These are phyloP conservation scores for Fusarium avenaceum DNA, from an alignment of 2,329 filamentous ascomycete genomes.

Conservation along the genomic window DNA sequence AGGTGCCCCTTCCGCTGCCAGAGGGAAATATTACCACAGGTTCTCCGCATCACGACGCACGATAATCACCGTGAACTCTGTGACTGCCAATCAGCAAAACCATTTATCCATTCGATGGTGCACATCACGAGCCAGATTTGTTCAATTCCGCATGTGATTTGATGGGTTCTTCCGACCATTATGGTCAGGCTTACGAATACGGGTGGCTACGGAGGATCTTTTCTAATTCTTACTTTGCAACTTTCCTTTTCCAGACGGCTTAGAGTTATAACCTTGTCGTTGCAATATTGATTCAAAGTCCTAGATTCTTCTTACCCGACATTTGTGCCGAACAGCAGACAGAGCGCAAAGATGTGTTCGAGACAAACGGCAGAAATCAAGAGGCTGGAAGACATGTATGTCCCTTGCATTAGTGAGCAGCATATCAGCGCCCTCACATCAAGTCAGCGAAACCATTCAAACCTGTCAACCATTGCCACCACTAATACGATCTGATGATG, in stretches of 20 bases:
- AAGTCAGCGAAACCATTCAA: constrained; percentile 9
- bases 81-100: constrained; percentile 30
- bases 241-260: constrained; percentile 29
- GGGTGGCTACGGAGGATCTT: constrained; percentile 27
- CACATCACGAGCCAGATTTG: constrained; percentile 10
- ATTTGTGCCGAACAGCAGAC: background rate
- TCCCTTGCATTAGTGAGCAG: constrained; percentile 42
- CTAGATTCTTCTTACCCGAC: constrained; percentile 13
- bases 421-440: constrained; percentile 27
- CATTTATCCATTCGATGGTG: constrained; percentile 21
- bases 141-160: constrained; percentile 25
- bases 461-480: constrained; percentile 24
- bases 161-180: constrained; percentile 27
- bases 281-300: constrained; percentile 18
- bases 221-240: constrained; percentile 28
- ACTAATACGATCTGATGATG: constrained; percentile 21
- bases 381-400: constrained; percentile 4
- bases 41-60: constrained; percentile 37
- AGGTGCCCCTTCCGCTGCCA: constrained; percentile 26
- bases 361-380: constrained; percentile 1
- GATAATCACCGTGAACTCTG: constrained; percentile 35
- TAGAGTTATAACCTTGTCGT: constrained; percentile 27
- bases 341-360: constrained; percentile 6
- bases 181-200: constrained; percentile 34
- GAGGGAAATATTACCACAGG: constrained; percentile 26